Evolutionary conservation across 345 rosid species (phyloP).

Genomic region (Arabis alpina): DNA sequence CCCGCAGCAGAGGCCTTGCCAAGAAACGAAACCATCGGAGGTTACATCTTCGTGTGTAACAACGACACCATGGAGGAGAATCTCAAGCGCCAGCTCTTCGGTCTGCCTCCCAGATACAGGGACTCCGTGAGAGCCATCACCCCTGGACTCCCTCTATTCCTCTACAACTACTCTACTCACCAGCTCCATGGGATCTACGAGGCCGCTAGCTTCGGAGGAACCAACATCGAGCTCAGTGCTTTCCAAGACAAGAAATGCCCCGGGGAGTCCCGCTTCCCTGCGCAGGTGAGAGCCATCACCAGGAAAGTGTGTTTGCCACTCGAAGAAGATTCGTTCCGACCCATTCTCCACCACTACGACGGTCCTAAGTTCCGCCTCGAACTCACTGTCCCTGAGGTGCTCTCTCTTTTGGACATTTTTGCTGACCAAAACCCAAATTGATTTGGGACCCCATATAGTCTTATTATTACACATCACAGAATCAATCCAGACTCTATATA

Average conservation of each 20-base stretch:
- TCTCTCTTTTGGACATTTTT: too few relatives aligned
- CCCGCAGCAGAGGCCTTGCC: conserved; percentile 93
- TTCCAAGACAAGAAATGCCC: conserved; percentile 95
- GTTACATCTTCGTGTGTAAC: conserved; percentile 99
- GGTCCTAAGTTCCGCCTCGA: conserved; percentile 99
- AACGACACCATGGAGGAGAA: conserved; percentile 98
- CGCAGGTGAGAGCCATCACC: conserved; percentile 88
- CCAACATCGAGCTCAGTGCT: conserved; percentile 90
- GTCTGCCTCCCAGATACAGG: conserved; percentile 92
- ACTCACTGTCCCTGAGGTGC: conserved; percentile 89
- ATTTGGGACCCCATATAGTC: too few relatives aligned
- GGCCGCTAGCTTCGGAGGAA: conserved; percentile 98
- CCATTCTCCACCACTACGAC: conserved; percentile 95
- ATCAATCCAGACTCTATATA: too few relatives aligned
- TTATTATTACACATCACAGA: too few relatives aligned
- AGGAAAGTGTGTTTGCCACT: conserved; percentile 87
- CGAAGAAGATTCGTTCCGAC: conserved; percentile 98
- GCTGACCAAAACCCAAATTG: too few relatives aligned
- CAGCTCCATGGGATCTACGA: conserved; percentile 97
- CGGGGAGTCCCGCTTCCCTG: conserved; percentile 97
- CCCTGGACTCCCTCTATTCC: conserved; percentile 96
- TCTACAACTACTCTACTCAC: conserved; percentile 98
- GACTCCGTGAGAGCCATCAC: conserved; percentile 98
- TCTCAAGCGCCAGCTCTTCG: conserved; percentile 87
- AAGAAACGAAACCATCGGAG: conserved; percentile 88